These are phyloP conservation scores for Tubosaeta sp. DNA, from an alignment of 768 basidiomycete genomes.

Conservation along the genomic window DNA sequence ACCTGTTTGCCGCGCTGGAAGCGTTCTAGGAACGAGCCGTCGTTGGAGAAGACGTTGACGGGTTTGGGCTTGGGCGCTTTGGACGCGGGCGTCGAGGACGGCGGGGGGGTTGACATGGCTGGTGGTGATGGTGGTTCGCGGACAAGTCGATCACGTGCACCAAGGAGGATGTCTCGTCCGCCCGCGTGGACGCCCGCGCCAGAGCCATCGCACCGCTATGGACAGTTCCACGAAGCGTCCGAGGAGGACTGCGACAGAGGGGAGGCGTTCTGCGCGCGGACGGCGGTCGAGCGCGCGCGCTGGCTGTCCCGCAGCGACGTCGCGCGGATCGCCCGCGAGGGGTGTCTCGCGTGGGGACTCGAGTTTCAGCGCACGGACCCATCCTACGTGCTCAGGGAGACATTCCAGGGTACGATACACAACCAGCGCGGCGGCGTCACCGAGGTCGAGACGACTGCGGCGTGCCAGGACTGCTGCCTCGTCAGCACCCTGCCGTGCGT, in stretches of 20 bases:
- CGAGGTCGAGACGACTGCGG: constrained; percentile 37
- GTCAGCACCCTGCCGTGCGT: constrained; percentile 58
- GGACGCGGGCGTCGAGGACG: constrained; percentile 13
- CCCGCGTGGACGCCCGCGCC: constrained; percentile 60
- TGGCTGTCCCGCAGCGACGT: constrained; percentile 50
- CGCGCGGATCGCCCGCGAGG: constrained; percentile 45
- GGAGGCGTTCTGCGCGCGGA: constrained; percentile 43
- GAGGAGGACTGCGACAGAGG: constrained; percentile 48
- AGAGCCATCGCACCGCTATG: constrained; percentile 44
- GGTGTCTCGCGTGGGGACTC: constrained; percentile 53
- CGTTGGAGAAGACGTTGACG: constrained; percentile 63
- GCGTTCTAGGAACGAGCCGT: constrained; percentile 64
- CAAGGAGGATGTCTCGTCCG: neutral
- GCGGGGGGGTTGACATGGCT: neutral
- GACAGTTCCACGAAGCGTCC: constrained; percentile 53
- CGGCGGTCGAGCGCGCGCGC: constrained; percentile 39
- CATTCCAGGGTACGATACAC: constrained; percentile 43
- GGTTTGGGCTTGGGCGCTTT: constrained; percentile 37
- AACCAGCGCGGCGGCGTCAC: constrained; percentile 32
- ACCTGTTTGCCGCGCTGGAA: constrained; percentile 59
- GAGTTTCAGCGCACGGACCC: constrained; percentile 31
- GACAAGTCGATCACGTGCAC: neutral
- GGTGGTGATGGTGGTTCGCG: neutral
- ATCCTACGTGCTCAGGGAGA: constrained; percentile 1
- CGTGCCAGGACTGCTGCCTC: constrained; percentile 50